These are phyloP conservation scores for Suillus subaureus DNA, from an alignment of 768 basidiomycete species.

Conservation along the genomic window DNA sequence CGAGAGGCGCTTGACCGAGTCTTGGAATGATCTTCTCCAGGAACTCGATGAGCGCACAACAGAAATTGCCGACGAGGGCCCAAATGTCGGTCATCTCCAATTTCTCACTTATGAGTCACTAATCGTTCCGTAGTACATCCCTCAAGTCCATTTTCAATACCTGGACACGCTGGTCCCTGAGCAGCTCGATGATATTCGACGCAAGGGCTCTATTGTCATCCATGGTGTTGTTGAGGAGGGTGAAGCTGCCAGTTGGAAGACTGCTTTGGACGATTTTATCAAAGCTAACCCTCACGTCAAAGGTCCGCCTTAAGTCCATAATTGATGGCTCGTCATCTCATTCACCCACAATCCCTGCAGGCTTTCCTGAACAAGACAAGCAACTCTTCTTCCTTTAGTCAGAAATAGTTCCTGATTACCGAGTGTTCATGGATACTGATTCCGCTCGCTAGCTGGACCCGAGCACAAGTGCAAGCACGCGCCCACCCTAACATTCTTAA, in stretches of 20 bases:
- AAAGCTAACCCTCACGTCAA: constrained; percentile 56
- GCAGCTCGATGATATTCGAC: constrained; percentile 50
- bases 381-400: constrained; percentile 79
- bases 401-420: constrained; percentile 20
- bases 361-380: constrained; percentile 56
- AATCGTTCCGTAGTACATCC: constrained; percentile 48
- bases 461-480: constrained; percentile 66
- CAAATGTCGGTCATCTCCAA: constrained; percentile 42
- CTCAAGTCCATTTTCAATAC: constrained; percentile 61
- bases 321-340: not conserved
- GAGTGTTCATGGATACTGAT: not conserved
- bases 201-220: constrained; percentile 63
- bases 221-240: constrained; percentile 58
- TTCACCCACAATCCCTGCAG: constrained; percentile 30
- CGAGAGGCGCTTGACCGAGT: constrained; percentile 46
- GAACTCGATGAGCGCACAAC: constrained; percentile 50
- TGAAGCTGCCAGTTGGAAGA: constrained; percentile 61
- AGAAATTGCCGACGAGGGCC: constrained; percentile 48
- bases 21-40: constrained; percentile 60
- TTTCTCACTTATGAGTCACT: not conserved
- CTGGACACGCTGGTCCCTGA: constrained; percentile 48
- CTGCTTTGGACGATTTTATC: constrained; percentile 55
- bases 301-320: constrained; percentile 37
- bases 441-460: constrained; percentile 42
- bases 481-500: constrained; percentile 67